These are phyloP conservation scores for Aurantiochytrium sp. DNA, from an alignment of 108 stramenopile species.

Conservation along the genomic window DNA sequence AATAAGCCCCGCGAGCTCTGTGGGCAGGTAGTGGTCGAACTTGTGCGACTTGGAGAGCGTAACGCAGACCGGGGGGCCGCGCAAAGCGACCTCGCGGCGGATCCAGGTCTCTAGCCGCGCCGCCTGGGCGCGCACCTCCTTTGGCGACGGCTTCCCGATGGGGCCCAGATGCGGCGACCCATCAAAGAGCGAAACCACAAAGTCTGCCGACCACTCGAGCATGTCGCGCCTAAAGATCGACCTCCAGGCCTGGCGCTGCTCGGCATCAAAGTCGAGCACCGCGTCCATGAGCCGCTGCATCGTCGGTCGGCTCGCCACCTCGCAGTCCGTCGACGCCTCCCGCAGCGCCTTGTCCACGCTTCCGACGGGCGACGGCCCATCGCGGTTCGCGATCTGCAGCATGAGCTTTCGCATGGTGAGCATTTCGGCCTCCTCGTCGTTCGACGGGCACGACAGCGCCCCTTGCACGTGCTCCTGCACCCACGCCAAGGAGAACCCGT, in stretches of 20 bases:
- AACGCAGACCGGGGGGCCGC: background rate
- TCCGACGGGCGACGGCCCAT: background rate
- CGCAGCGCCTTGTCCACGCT: background rate
- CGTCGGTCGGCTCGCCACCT: background rate
- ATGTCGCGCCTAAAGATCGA: background rate
- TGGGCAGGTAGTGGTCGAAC: background rate
- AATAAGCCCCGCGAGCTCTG: background rate
- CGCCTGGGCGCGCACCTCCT: background rate
- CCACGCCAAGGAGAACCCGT: background rate
- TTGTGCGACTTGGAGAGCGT: background rate
- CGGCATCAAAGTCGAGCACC: background rate
- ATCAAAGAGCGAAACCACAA: background rate
- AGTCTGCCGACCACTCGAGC: constrained; percentile 1
- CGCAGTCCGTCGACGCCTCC: background rate
- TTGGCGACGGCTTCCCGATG: background rate
- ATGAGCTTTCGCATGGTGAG: background rate
- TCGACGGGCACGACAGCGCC: background rate
- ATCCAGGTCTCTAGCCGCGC: background rate
- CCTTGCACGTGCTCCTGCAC: background rate
- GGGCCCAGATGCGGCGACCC: background rate
- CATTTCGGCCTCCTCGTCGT: background rate
- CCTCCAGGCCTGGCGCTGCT: background rate
- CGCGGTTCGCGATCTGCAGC: background rate
- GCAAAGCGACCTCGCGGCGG: background rate
- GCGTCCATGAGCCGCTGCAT: background rate